Evolutionary conservation across 2,329 filamentous ascomycete genomes (phyloP).

Genomic region (Orbilia ellipsospora): DNA sequence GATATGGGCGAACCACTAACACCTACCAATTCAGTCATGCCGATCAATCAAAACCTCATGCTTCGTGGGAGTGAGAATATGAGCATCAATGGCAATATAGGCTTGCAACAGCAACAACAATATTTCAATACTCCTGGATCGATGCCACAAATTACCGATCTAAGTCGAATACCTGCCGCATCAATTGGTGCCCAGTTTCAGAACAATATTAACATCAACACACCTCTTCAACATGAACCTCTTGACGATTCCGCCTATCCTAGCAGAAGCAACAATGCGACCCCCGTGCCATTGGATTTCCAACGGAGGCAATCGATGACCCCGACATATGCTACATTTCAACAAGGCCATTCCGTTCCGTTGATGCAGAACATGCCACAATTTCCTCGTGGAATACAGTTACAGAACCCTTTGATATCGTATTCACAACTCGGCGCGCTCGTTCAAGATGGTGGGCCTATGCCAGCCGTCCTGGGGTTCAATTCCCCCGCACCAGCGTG

Average conservation of each 20-base stretch:
- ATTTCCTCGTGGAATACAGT: conserved; percentile 20
- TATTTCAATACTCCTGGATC: conserved; percentile 28
- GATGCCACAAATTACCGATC: conserved; percentile 46
- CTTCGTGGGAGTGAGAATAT: conserved; percentile 13
- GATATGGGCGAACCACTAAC: conserved; percentile 34
- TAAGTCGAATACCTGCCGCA: conserved; percentile 53
- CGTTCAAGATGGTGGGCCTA: conserved; percentile 53
- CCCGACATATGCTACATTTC: conserved; percentile 39
- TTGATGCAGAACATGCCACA: conserved; percentile 29
- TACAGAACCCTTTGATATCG: conserved; percentile 32
- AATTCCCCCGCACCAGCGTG: conserved; percentile 46
- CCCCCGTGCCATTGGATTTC: conserved; percentile 48
- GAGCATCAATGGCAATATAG: conserved; percentile 2
- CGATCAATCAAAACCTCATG: conserved; percentile 1
- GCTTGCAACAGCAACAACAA: conserved; percentile 24
- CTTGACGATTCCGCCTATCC: conserved; percentile 45
- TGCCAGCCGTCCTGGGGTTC: conserved; percentile 51
- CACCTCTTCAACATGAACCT: conserved; percentile 39
- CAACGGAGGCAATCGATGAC: conserved; percentile 45
- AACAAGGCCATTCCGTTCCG: conserved; percentile 27
- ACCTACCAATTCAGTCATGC: conserved; percentile 27
- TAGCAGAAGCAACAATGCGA: conserved; percentile 50
- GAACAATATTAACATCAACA: conserved; percentile 33
- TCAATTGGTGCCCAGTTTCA: conserved; percentile 41
- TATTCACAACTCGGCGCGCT: conserved; percentile 48